Base-by-base conservation (phyloP, 139 green algal species). In the Chlorella sp. region DNA sequence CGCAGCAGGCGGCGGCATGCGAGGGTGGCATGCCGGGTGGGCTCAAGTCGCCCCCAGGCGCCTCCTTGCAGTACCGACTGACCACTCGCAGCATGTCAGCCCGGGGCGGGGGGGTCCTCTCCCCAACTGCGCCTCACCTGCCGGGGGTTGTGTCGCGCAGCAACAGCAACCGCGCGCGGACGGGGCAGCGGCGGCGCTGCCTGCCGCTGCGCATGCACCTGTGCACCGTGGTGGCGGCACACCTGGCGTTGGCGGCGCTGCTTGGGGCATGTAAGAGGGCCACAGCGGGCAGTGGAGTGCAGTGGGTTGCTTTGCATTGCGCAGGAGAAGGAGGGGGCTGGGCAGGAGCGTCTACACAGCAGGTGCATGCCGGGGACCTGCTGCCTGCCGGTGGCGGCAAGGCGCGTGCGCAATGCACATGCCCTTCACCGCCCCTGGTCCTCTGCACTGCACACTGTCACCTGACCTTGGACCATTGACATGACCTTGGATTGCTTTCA, bases 201-300 rank as follows among this genome's bases (percentile, higher is more conserved):
- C 79, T 66, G 24, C 40, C n/a, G 53, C 53, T 86, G 53, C 39
- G 83, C 32, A 66, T 87, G 83, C 34, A 37, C 39, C 83, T 78
- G 30, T 26, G 83, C 32, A 60, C 83, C 30, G 53, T 42, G 30
- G 64, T 78, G 40, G 37, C 79, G 85, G 85, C 53, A 16, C n/a
- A 21, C 85, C 22, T 68, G 39, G 85, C 85, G 16, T n/a, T 89
- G 40, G 85, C 42, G 26, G 85, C 85, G 85, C 69, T 81, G 1
- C 48, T 81, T 32, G 64, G 64, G 16, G 61, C 61, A 30, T 61
- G 83, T 64, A 22, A 73, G 36, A 19, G 39, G 48, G 64, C 11
- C 64, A 28, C 11, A 14, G 24, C 21, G 36, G 32, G 71, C 68
- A 75, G 28, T 39, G 32, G 21, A 2, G 4, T 71, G 71, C 30